Percentiles rank a stretch among this genome's conserved stretches.
These are phyloP conservation scores for Cyathus striatus DNA, from an alignment of 768 basidiomycete genomes.

Conservation along the genomic window DNA sequence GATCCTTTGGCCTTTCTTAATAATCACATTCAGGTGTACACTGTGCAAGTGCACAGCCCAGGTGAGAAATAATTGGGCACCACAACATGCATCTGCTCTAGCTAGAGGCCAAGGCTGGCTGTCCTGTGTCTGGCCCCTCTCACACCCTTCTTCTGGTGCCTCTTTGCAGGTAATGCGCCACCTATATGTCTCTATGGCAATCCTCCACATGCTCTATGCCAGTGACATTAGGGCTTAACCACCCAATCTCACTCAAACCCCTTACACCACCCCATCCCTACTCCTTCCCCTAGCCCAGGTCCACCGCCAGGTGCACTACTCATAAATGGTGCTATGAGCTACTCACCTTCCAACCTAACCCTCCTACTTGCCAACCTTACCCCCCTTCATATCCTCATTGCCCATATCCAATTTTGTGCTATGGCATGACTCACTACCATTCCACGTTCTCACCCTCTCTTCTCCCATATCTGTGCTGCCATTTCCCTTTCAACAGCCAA, in stretches of 20 bases:
- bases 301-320: slow-evolving; percentile 5
- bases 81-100: slow-evolving; percentile 1
- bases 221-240: slow-evolving; percentile 10
- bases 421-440: slow-evolving; percentile 14
- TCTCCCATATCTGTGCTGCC: slow-evolving; percentile 1
- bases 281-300: no score
- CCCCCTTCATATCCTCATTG: slow-evolving; percentile 11
- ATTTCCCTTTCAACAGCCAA: no score
- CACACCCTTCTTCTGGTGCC: slow-evolving; percentile 13
- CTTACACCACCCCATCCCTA: no score
- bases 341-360: slow-evolving; percentile 11
- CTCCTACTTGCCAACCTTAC: slow-evolving; percentile 13
- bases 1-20: no score
- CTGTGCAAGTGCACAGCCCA: no score
- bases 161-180: slow-evolving; percentile 7
- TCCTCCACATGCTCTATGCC: slow-evolving; percentile 26
- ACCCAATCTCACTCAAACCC: neutral
- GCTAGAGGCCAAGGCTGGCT: slow-evolving; percentile 16
- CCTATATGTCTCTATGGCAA: slow-evolving; percentile 18
- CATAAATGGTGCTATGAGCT: slow-evolving; percentile 10
- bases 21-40: no score
- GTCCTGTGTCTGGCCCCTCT: slow-evolving; percentile 11
- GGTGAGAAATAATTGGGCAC: no score
- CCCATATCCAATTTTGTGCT: slow-evolving; percentile 9
- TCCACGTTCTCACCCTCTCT: slow-evolving; percentile 14